phyloP scores from a whole-genome alignment of 345 rosid genomes.

The Excoecaria cochinchinensis region DNA sequence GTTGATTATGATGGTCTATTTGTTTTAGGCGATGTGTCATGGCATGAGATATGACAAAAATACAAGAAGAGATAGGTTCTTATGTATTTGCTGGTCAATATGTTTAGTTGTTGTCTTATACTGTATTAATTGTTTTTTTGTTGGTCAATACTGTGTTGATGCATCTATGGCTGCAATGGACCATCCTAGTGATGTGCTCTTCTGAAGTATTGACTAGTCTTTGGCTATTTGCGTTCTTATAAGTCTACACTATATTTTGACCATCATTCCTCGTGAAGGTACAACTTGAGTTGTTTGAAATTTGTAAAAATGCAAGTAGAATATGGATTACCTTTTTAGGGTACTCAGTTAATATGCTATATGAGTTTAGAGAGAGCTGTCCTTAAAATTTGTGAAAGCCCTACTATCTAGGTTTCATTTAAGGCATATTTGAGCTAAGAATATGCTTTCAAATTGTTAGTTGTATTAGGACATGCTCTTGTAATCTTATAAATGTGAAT shows the following conservation, averaged over 20 bases:
- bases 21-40: too few species aligned
- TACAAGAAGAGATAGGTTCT: too few species aligned
- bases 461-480: neutral
- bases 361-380: neutral
- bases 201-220: neutral
- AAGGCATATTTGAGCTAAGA: neutral
- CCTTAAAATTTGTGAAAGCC: neutral
- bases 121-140: too few species aligned
- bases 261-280: neutral
- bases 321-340: neutral
- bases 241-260: neutral
- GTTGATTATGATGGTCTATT: too few species aligned
- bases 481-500: neutral
- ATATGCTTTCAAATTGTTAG: neutral
- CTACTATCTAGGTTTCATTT: neutral
- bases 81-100: too few species aligned
- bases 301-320: neutral
- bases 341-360: neutral
- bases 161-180: neutral
- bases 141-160: too few species aligned
- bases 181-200: neutral
- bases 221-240: neutral
- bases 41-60: too few species aligned
- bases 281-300: neutral
- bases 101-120: too few species aligned